A percentile compares a stretch with the other conserved stretches of the same genome.
phyloP scores from a whole-genome alignment of 345 rosid species.

The Bruguiera parviflora region DNA sequence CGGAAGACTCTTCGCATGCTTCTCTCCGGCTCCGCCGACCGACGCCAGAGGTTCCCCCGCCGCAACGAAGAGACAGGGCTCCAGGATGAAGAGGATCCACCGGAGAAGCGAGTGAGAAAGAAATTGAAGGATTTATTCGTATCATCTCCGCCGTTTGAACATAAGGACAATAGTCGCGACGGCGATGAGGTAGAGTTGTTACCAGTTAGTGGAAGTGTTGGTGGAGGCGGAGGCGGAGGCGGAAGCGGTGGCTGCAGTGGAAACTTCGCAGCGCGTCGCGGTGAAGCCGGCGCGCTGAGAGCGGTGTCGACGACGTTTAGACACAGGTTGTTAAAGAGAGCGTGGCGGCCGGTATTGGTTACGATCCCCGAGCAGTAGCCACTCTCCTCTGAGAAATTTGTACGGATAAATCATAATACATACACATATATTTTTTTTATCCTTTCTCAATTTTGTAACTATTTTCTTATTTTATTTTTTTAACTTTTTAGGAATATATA shows the following conservation, averaged over 20 bases:
- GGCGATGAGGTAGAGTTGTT: slow-evolving; percentile 38
- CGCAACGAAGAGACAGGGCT: slow-evolving; percentile 23
- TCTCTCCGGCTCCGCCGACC: slow-evolving; percentile 46
- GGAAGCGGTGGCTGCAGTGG: slow-evolving; percentile 1
- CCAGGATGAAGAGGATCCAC: slow-evolving; percentile 35
- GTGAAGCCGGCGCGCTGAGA: slow-evolving; percentile 44
- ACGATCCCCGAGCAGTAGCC: slow-evolving; percentile 67
- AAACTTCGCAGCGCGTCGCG: slow-evolving; percentile 34
- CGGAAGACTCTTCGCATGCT: slow-evolving; percentile 88
- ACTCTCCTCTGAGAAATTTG: background rate
- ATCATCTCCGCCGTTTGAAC: slow-evolving; percentile 72
- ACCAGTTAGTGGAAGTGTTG: slow-evolving; percentile 20
- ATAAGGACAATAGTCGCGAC: slow-evolving; percentile 32
- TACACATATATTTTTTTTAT: slow-evolving; percentile 6
- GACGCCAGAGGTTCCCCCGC: slow-evolving; percentile 40
- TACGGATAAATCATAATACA: slow-evolving; percentile 11
- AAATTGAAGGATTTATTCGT: slow-evolving; percentile 81
- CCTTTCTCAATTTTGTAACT: background rate
- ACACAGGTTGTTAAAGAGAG: slow-evolving; percentile 63
- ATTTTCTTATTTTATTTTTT: background rate
- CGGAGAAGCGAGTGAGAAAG: slow-evolving; percentile 41
- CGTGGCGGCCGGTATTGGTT: slow-evolving; percentile 88
- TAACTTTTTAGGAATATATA: background rate
- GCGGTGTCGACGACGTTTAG: slow-evolving; percentile 54
- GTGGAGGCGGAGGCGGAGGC: slow-evolving; percentile 18